These are phyloP conservation scores for Verticillium alfalfae DNA, from an alignment of 2,329 filamentous ascomycete genomes.

Conservation along the genomic window DNA sequence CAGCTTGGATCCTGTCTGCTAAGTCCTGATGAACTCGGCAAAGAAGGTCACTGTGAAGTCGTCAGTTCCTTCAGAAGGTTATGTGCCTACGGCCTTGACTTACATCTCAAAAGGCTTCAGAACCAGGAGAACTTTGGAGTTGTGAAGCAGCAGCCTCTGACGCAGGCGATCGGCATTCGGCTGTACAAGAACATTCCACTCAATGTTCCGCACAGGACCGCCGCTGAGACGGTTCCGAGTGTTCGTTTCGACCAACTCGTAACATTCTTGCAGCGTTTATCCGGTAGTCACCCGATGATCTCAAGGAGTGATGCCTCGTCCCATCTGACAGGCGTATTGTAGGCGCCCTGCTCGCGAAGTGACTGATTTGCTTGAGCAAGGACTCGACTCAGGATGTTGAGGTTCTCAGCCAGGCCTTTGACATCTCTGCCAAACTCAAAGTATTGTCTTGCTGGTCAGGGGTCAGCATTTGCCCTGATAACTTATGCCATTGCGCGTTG, in stretches of 20 bases:
- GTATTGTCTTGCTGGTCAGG: conserved; percentile 20
- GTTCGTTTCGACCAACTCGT: conserved; percentile 20
- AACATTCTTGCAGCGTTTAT: conserved; percentile 24
- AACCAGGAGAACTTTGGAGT: conserved; percentile 24
- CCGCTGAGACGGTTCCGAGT: conserved; percentile 17
- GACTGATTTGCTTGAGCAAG: conserved; percentile 19
- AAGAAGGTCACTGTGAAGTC: conserved; percentile 21
- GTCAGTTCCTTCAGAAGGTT: no score
- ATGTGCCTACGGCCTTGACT: conserved; percentile 3
- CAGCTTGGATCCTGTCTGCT: conserved; percentile 5
- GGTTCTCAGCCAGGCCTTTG: conserved; percentile 20
- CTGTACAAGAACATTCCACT: conserved; percentile 29
- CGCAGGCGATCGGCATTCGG: conserved; percentile 24
- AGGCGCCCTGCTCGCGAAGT: conserved; percentile 15
- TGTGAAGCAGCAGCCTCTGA: conserved; percentile 24
- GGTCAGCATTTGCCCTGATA: not conserved
- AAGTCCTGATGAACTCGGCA: conserved; percentile 17
- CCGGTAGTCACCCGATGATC: conserved; percentile 24
- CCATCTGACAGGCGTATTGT: conserved; percentile 12
- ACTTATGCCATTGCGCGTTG: not conserved
- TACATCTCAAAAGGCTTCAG: conserved; percentile 30
- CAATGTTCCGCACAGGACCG: conserved; percentile 23
- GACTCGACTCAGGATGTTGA: conserved; percentile 22
- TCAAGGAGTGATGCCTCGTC: conserved; percentile 13
- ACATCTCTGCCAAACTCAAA: conserved; percentile 24